These are phyloP conservation scores for Lagerstroemia speciosa DNA, from an alignment of 345 rosid genomes.

Conservation along the genomic window DNA sequence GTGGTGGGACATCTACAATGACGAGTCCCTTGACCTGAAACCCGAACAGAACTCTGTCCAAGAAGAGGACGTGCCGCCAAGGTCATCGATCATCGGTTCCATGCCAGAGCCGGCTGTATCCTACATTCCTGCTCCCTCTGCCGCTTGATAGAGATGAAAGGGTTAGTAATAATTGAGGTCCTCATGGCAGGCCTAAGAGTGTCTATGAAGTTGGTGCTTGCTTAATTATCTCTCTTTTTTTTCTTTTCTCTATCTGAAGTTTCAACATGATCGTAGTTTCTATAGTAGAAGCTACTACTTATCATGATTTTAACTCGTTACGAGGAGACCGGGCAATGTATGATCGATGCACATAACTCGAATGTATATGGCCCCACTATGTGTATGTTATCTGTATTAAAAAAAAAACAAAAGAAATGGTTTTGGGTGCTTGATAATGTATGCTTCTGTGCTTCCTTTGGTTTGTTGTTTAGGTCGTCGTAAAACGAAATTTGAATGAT, in stretches of 20 bases:
- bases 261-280: background rate
- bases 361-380: background rate
- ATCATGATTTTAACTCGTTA: background rate
- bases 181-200: background rate
- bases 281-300: background rate
- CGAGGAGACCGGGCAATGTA: background rate
- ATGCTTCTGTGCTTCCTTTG: background rate
- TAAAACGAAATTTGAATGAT: no score
- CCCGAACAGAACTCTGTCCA: slow-evolving; percentile 10
- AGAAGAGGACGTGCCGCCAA: slow-evolving; percentile 21
- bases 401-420: background rate
- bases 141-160: slow-evolving; percentile 35
- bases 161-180: background rate
- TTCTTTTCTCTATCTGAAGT: background rate
- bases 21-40: slow-evolving; percentile 46
- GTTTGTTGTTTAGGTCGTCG: background rate
- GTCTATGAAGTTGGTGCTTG: background rate
- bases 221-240: background rate
- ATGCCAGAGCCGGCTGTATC: slow-evolving; percentile 45
- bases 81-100: slow-evolving; percentile 32
- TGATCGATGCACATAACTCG: background rate
- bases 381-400: background rate
- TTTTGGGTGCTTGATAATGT: background rate
- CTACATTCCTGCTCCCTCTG: slow-evolving; percentile 57
- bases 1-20: slow-evolving; percentile 79